Conservation (phyloP, 331 rosid species). For the Arachis monticola region DNA sequence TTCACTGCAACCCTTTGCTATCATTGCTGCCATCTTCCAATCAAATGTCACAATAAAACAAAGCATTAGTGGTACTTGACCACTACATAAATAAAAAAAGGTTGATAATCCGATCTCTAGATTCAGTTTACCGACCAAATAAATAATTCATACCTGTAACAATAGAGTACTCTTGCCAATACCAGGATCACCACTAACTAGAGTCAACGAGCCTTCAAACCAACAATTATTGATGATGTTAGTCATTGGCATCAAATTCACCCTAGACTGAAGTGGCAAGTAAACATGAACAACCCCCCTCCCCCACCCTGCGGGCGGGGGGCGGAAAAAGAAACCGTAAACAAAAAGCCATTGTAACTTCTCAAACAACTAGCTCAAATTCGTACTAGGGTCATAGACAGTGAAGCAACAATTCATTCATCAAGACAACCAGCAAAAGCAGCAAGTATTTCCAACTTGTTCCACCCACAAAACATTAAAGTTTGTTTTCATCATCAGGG, state of each 20-base stretch:
- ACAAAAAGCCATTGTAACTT: background rate
- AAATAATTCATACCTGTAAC: conserved; percentile 68
- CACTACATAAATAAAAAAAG: background rate
- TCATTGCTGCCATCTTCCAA: conserved; percentile 74
- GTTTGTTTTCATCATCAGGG: background rate
- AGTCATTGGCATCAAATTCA: conserved; percentile 20
- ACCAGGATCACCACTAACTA: conserved; percentile 97
- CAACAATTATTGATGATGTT: conserved; percentile 41
- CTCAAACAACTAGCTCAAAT: conserved; percentile 15
- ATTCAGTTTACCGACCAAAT: conserved; percentile 29
- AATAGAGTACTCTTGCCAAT: conserved; percentile 93
- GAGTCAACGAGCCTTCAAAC: conserved; percentile 81
- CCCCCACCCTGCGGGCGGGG: too few relatives aligned
- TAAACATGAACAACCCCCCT: background rate
- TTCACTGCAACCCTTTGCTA: conserved; percentile 60
- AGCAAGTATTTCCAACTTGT: background rate
- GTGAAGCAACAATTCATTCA: background rate
- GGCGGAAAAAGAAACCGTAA: too few relatives aligned
- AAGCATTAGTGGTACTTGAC: conserved; percentile 26
- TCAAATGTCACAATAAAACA: conserved; percentile 25
- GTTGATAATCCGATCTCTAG: conserved; percentile 8
- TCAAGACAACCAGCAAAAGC: conserved; percentile 26
- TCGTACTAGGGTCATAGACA: background rate
- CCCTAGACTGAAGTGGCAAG: conserved; percentile 15
- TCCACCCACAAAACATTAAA: conserved; percentile 28